Percentiles rank a stretch among this genome's conserved stretches.
phyloP scores from a whole-genome alignment of 2,329 filamentous ascomycete species.

The Exophiala phaeomuriformis region DNA sequence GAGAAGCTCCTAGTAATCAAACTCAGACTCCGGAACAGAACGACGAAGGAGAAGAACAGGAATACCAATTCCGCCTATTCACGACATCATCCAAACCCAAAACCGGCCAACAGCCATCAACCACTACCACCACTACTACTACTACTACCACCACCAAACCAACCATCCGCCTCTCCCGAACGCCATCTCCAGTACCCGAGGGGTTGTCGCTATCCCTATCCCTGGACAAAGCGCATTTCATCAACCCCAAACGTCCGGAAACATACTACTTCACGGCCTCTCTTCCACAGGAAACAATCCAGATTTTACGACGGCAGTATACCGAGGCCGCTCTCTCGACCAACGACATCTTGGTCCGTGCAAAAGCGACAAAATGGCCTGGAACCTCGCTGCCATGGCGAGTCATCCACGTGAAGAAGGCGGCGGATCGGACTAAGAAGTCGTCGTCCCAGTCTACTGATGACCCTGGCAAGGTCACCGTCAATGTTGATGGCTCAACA shows the following conservation, averaged over 20 bases:
- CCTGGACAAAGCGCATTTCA: slow-evolving; percentile 10
- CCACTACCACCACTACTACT: not conserved
- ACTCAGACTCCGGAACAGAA: not conserved
- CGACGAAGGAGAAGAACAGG: slow-evolving; percentile 8
- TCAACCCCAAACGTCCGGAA: slow-evolving; percentile 15
- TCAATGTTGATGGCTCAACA: not conserved
- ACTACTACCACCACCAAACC: not conserved
- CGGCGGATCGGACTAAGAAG: not conserved
- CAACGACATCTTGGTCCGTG: slow-evolving; percentile 8
- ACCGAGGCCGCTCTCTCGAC: slow-evolving; percentile 13
- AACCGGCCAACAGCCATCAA: not conserved
- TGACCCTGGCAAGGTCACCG: not conserved
- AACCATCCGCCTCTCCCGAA: slow-evolving; percentile 17
- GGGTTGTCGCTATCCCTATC: not conserved
- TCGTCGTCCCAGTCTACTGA: not conserved
- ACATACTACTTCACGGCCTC: slow-evolving; percentile 22
- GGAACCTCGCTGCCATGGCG: slow-evolving; percentile 23
- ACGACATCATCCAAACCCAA: not conserved
- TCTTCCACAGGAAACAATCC: slow-evolving; percentile 2
- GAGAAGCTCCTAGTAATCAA: not conserved
- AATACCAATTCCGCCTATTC: slow-evolving; percentile 25
- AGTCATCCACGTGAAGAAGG: slow-evolving; percentile 11
- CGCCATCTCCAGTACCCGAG: slow-evolving; percentile 8
- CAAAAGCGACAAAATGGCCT: slow-evolving; percentile 18
- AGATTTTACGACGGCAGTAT: slow-evolving; percentile 11